A percentile compares a stretch with the other conserved stretches of the same genome.
phyloP scores from a whole-genome alignment of 768 basidiomycete species.

The Erythrobasidium yunnanense region DNA sequence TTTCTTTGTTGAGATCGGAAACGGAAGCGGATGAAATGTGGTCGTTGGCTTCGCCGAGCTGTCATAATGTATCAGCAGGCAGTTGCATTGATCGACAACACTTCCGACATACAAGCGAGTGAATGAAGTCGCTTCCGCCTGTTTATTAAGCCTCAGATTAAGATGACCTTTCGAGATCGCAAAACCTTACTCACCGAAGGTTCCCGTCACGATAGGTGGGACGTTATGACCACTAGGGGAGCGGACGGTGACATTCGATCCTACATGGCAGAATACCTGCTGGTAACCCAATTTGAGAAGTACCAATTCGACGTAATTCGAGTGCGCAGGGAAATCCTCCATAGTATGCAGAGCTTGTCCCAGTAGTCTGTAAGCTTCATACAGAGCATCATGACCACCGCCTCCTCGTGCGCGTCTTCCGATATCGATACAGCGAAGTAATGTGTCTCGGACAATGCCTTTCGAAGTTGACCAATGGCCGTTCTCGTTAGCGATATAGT shows the following conservation, averaged over 20 bases:
- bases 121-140: no score
- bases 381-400: slow-evolving; percentile 48
- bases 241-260: slow-evolving; percentile 61
- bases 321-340: slow-evolving; percentile 77
- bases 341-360: slow-evolving; percentile 47
- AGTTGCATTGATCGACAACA: background rate
- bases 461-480: slow-evolving; percentile 83
- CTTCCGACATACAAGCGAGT: slow-evolving; percentile 37
- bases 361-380: slow-evolving; percentile 57
- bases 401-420: slow-evolving; percentile 53
- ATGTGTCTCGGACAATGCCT: slow-evolving; percentile 59
- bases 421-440: slow-evolving; percentile 66
- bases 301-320: slow-evolving; percentile 65
- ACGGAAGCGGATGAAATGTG: slow-evolving; percentile 62
- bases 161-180: no score
- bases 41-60: slow-evolving; percentile 48
- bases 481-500: slow-evolving; percentile 69
- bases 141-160: no score
- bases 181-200: slow-evolving; percentile 46
- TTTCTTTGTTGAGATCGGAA: slow-evolving; percentile 67
- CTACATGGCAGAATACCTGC: slow-evolving; percentile 77
- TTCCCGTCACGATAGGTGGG: slow-evolving; percentile 59
- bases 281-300: slow-evolving; percentile 62
- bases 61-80: background rate
- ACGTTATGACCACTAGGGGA: slow-evolving; percentile 65